Conservation (phyloP, 805 yeast species). For the Barnettozyma sucrosica region DNA sequence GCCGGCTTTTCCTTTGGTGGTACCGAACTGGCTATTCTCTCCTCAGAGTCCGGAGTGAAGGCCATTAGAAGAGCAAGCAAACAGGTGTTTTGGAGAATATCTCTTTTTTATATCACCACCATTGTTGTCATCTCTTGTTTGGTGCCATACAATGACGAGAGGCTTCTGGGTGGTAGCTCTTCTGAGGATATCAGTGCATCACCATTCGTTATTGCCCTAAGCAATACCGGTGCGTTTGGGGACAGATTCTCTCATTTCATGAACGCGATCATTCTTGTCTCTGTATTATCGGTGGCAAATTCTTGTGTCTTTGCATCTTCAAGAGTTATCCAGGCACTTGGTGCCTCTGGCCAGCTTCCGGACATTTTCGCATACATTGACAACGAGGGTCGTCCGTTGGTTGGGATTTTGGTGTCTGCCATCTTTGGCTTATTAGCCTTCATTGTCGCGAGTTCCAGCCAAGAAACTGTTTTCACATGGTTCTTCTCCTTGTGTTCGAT, state of each 20-base stretch:
- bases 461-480: constrained; percentile 59
- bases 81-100: constrained; percentile 79
- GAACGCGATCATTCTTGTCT: constrained; percentile 64
- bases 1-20: constrained; percentile 79
- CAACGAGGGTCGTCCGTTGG: constrained; percentile 62
- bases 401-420: constrained; percentile 45
- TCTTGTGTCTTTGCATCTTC: constrained; percentile 65
- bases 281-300: constrained; percentile 71
- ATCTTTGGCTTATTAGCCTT: constrained; percentile 54
- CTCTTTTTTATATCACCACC: constrained; percentile 60
- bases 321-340: constrained; percentile 58
- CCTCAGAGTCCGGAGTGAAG: constrained; percentile 69
- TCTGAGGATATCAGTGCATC: constrained; percentile 64
- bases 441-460: constrained; percentile 45
- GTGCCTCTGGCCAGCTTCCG: constrained; percentile 61
- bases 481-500: constrained; percentile 56
- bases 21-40: constrained; percentile 66
- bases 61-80: constrained; percentile 58
- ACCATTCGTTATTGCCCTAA: constrained; percentile 72
- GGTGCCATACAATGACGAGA: constrained; percentile 56
- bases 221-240: constrained; percentile 51
- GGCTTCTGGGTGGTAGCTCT: constrained; percentile 42
- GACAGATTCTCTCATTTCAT: constrained; percentile 55
- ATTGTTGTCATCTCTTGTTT: constrained; percentile 56
- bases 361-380: constrained; percentile 55